Conservation (phyloP, 2,329 filamentous ascomycete genomes). For the Colletotrichum sublineola region DNA sequence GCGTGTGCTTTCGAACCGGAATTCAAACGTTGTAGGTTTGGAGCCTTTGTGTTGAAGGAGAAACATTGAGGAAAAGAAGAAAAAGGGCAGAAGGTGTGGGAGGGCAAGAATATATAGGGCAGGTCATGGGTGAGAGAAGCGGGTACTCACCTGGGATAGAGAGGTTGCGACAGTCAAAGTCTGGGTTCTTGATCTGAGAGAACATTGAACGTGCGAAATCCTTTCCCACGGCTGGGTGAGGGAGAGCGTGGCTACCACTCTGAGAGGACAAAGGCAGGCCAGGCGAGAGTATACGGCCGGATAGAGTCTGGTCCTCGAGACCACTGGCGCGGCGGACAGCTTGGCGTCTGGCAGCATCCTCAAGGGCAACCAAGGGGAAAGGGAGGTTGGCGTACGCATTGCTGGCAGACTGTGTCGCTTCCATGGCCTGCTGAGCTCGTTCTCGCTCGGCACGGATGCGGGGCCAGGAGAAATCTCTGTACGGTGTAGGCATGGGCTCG, state of each 20-base stretch:
- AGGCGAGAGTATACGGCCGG: constrained; percentile 24
- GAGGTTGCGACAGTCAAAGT: constrained; percentile 9
- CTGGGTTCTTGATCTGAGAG: constrained; percentile 20
- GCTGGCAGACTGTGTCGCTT: neutral
- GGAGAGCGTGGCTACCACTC: constrained; percentile 9
- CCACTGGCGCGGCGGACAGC: constrained; percentile 40
- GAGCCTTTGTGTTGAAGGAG: neutral
- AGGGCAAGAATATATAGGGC: neutral
- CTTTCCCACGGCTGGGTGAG: constrained; percentile 11
- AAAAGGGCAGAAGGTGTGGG: neutral
- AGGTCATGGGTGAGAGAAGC: neutral
- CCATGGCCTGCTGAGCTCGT: neutral
- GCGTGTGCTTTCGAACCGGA: neutral
- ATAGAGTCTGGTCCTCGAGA: constrained; percentile 42
- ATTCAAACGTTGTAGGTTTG: neutral
- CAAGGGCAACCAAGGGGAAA: constrained; percentile 30
- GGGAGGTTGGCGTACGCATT: constrained; percentile 21
- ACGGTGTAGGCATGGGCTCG: neutral
- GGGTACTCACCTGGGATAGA: constrained; percentile 22
- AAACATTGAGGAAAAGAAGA: neutral
- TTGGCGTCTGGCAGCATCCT: constrained; percentile 38
- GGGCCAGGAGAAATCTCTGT: constrained; percentile 1
- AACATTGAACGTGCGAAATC: constrained; percentile 26
- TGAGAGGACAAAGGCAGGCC: constrained; percentile 16
- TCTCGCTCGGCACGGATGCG: constrained; percentile 7